A percentile compares a stretch with the other conserved stretches of the same genome.
phyloP scores from a whole-genome alignment of 2,329 filamentous ascomycete species.

The Plenodomus tracheiphilus region DNA sequence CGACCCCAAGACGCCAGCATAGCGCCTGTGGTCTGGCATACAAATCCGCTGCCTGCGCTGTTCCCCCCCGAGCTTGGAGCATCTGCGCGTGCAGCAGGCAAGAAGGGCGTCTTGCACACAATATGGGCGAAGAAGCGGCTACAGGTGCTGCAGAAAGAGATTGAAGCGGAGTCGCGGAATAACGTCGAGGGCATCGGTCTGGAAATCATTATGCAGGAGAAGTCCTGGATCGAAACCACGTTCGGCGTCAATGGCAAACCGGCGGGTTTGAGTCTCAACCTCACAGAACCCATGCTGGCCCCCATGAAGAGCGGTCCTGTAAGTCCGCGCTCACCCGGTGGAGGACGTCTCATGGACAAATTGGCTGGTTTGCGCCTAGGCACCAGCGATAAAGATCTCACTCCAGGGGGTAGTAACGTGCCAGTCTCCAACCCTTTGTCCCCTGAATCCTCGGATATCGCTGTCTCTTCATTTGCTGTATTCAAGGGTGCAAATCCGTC shows the following conservation, averaged over 20 bases:
- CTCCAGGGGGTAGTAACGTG: slow-evolving; percentile 44
- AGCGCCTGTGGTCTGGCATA: slow-evolving; percentile 56
- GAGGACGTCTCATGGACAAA: slow-evolving; percentile 76
- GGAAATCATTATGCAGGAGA: slow-evolving; percentile 81
- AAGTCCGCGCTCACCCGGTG: slow-evolving; percentile 64
- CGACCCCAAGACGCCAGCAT: slow-evolving; percentile 51
- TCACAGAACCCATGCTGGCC: slow-evolving; percentile 42
- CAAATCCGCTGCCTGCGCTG: slow-evolving; percentile 84
- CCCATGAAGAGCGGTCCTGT: slow-evolving; percentile 57
- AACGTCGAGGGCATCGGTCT: slow-evolving; percentile 83
- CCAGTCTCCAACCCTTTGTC: slow-evolving; percentile 57
- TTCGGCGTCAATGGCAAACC: slow-evolving; percentile 65
- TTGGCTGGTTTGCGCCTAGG: slow-evolving; percentile 77
- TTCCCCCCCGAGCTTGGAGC: slow-evolving; percentile 76
- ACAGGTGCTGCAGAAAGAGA: slow-evolving; percentile 74
- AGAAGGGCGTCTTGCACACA: slow-evolving; percentile 83
- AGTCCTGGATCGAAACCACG: slow-evolving; percentile 80
- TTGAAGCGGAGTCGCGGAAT: slow-evolving; percentile 69
- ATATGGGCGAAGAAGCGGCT: slow-evolving; percentile 87
- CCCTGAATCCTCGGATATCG: slow-evolving; percentile 65
- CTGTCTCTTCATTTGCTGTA: slow-evolving; percentile 62
- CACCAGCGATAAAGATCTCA: slow-evolving; percentile 69
- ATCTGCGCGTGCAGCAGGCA: slow-evolving; percentile 67
- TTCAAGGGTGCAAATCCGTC: slow-evolving; percentile 56
- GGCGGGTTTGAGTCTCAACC: slow-evolving; percentile 43